Base-by-base conservation (phyloP, 2,329 filamentous ascomycete species). In the Fusarium sp. region DNA sequence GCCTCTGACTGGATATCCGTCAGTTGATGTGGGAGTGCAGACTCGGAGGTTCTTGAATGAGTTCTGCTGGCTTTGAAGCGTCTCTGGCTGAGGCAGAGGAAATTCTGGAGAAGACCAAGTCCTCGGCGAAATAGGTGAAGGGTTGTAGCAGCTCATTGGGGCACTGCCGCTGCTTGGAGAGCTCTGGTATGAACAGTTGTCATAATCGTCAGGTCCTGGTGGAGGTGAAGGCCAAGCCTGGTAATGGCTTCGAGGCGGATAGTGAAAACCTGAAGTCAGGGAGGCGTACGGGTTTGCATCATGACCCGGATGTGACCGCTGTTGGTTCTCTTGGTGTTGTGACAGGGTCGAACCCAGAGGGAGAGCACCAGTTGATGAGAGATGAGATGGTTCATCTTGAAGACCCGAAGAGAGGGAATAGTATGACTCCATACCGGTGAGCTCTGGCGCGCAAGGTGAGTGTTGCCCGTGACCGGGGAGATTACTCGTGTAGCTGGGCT, bases 211-310 rank as follows among this genome's bases (percentile, higher is more conserved):
- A 40, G 76, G 75, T 14, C 75, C 75, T 11, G 76, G 75, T 13
- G 79, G 80, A 30, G 82, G 80, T 27, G 80, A 82, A 37, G 78
- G 75, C 76, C 80, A 80, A 50, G 66, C 60, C 45, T 71, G 74
- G 41, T 74, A 63, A 54, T 75, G 65, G 51, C 58, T 65, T 61
- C 64, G 73, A 48, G 60, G 63, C 20, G 55, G 58, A 49, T 72
- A 69, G 21, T 75, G 72, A 58, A 75, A 71, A 45, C 71, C 63
- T 57, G 73, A 69, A 49, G 57, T 58, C 64, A 72, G 63, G 51
- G 71, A 69, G 20, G 67, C 64, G 28, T 76, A 76, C 46, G 72
- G 27, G 60, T 66, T 57, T 28, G 62, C 54, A 68, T 59, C 59
- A 34, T 74, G 67, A 47, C 42, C 49, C 54, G 66, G 62, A 56